These are phyloP conservation scores for Aspergillus proliferans DNA, from an alignment of 2,329 filamentous ascomycete genomes.

Conservation along the genomic window DNA sequence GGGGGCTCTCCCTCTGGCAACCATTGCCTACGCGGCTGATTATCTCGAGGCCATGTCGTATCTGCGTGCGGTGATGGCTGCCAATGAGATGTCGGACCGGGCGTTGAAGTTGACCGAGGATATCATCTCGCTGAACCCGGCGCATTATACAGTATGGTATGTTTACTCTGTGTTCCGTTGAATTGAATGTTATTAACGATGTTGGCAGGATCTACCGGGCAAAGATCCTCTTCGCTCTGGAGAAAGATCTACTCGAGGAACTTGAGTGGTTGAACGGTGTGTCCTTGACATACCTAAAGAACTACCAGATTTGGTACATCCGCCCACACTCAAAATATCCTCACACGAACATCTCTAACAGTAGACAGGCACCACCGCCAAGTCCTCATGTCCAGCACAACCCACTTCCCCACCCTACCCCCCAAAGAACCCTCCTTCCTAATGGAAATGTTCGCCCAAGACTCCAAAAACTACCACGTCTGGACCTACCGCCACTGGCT, in stretches of 20 bases:
- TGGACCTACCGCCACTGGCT: slow-evolving; percentile 89
- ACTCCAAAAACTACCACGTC: slow-evolving; percentile 97
- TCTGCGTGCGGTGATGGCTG: slow-evolving; percentile 86
- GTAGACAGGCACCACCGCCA: slow-evolving; percentile 53
- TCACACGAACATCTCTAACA: background rate
- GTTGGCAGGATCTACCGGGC: slow-evolving; percentile 70
- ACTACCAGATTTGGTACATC: slow-evolving; percentile 88
- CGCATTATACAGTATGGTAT: slow-evolving; percentile 95
- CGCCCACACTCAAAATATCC: too few species aligned
- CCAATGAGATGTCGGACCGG: slow-evolving; percentile 73
- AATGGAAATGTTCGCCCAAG: slow-evolving; percentile 69
- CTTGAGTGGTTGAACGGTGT: slow-evolving; percentile 80
- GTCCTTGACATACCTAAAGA: slow-evolving; percentile 80
- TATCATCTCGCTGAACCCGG: slow-evolving; percentile 87
- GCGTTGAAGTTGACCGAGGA: slow-evolving; percentile 77
- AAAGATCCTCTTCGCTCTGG: slow-evolving; percentile 63
- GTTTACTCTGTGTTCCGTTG: slow-evolving; percentile 10
- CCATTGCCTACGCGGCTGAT: slow-evolving; percentile 82
- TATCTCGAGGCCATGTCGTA: slow-evolving; percentile 93
- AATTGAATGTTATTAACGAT: background rate
- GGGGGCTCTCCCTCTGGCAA: slow-evolving; percentile 63
- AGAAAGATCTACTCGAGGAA: slow-evolving; percentile 62
- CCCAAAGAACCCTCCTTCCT: slow-evolving; percentile 69
- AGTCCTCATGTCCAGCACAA: slow-evolving; percentile 45
- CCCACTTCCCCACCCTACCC: slow-evolving; percentile 50